Percentiles rank a stretch among this genome's conserved stretches.
Evolutionary conservation across 495 filamentous ascomycete species (phyloP).

Genomic region (Lophium mytilinum): DNA sequence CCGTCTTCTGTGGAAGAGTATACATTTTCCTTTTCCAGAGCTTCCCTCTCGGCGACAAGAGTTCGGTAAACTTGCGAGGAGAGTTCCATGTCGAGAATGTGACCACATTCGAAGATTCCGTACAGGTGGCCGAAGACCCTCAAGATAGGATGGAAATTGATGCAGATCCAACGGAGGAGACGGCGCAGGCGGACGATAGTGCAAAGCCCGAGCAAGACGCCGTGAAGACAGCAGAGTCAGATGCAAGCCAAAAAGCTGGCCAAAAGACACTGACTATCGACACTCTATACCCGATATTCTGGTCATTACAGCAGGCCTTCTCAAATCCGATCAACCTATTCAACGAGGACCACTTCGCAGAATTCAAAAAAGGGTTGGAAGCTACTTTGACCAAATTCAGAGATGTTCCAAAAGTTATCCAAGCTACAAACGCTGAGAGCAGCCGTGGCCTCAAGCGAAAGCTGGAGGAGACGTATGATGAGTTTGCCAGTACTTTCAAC

Average conservation of each 20-base stretch:
- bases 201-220: conserved; percentile 2
- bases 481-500: conserved; percentile 72
- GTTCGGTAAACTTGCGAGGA: conserved; percentile 90
- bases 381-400: conserved; percentile 73
- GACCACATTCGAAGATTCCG: conserved; percentile 66
- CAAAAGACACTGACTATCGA: conserved; percentile 47
- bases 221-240: neutral
- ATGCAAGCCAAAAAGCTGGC: conserved; percentile 15
- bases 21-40: conserved; percentile 98
- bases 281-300: conserved; percentile 83
- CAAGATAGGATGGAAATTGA: conserved; percentile 49
- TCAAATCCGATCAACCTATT: conserved; percentile 83
- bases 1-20: conserved; percentile 91
- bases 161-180: conserved; percentile 30
- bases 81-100: conserved; percentile 96
- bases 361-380: conserved; percentile 73
- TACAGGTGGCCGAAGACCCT: conserved; percentile 37
- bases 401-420: conserved; percentile 63
- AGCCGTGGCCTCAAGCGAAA: conserved; percentile 67
- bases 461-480: conserved; percentile 48
- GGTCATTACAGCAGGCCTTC: conserved; percentile 84
- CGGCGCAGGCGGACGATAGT: conserved; percentile 12
- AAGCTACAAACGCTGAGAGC: conserved; percentile 46
- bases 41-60: conserved; percentile 90
- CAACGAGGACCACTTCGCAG: conserved; percentile 54